Conservation (phyloP, 1,284 basidiomycete genomes). For the Trametes pubescens region DNA sequence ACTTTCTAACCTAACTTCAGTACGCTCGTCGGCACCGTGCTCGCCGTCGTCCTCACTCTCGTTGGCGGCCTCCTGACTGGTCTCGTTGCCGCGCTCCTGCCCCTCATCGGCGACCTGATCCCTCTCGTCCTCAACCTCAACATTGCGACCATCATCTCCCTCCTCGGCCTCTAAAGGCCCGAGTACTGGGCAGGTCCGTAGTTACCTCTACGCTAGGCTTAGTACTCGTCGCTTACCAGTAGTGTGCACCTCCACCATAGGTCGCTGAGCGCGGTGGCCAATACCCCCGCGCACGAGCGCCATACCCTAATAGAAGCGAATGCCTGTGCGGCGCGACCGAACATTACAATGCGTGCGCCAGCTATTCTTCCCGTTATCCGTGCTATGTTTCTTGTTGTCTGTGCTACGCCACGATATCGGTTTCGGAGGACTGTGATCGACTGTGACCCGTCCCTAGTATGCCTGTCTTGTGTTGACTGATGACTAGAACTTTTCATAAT, state of each 20-base stretch:
- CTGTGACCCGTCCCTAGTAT: background rate
- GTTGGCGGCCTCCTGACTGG: conserved; percentile 42
- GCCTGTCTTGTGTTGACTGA: conserved; percentile 5
- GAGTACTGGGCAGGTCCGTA: conserved; percentile 15
- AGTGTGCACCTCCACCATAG: conserved; percentile 14
- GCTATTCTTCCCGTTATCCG: background rate
- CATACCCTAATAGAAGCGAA: conserved; percentile 22
- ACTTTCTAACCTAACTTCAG: conserved; percentile 18
- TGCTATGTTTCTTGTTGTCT: background rate
- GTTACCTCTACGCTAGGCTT: background rate
- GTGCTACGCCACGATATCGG: background rate
- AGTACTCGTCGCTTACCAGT: conserved; percentile 8
- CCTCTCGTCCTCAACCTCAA: conserved; percentile 37
- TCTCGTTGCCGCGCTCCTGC: conserved; percentile 37
- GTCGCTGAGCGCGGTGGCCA: conserved; percentile 9
- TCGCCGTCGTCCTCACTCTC: conserved; percentile 43
- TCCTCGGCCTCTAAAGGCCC: conserved; percentile 31
- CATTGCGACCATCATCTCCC: conserved; percentile 32
- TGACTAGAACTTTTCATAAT: conserved; percentile 1
- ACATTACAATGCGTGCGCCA: background rate
- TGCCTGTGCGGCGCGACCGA: background rate
- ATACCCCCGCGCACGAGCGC: conserved; percentile 18
- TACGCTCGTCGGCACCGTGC: conserved; percentile 39
- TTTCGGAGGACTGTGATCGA: background rate
- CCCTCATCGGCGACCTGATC: conserved; percentile 31